Evolutionary conservation across 345 rosid genomes (phyloP).

Genomic region (Streptanthus diversifolius): DNA sequence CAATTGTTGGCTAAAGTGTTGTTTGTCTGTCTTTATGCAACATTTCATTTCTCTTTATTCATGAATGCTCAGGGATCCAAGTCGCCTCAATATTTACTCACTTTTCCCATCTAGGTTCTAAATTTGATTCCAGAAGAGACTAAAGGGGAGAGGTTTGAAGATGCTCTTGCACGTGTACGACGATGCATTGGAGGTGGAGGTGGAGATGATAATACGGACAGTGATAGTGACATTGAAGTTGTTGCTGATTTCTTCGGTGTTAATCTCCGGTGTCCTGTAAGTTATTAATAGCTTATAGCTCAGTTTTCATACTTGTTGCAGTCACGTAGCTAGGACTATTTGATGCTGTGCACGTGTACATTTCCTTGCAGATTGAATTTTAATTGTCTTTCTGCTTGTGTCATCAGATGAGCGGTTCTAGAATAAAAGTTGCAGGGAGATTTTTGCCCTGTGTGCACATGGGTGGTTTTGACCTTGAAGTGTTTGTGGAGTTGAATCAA

Average conservation of each 20-base stretch:
- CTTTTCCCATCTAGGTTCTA: slow-evolving; percentile 53
- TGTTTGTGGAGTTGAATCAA: slow-evolving; percentile 92
- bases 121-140: slow-evolving; percentile 73
- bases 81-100: slow-evolving; percentile 1
- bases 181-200: slow-evolving; percentile 93
- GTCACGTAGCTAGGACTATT: background rate
- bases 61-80: background rate
- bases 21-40: background rate
- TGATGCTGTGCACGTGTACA: background rate
- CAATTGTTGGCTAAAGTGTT: background rate
- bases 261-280: slow-evolving; percentile 96
- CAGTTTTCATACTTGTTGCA: background rate
- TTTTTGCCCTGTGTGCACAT: slow-evolving; percentile 91
- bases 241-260: slow-evolving; percentile 81
- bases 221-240: slow-evolving; percentile 97
- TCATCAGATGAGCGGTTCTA: slow-evolving; percentile 89
- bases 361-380: slow-evolving; percentile 4
- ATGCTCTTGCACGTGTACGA: slow-evolving; percentile 84
- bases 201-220: slow-evolving; percentile 73
- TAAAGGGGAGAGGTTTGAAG: slow-evolving; percentile 81
- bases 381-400: background rate
- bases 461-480: slow-evolving; percentile 97
- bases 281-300: slow-evolving; percentile 33
- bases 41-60: background rate
- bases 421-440: slow-evolving; percentile 97